These are phyloP conservation scores for Trametes punicea DNA, from an alignment of 768 basidiomycete species.

Conservation along the genomic window DNA sequence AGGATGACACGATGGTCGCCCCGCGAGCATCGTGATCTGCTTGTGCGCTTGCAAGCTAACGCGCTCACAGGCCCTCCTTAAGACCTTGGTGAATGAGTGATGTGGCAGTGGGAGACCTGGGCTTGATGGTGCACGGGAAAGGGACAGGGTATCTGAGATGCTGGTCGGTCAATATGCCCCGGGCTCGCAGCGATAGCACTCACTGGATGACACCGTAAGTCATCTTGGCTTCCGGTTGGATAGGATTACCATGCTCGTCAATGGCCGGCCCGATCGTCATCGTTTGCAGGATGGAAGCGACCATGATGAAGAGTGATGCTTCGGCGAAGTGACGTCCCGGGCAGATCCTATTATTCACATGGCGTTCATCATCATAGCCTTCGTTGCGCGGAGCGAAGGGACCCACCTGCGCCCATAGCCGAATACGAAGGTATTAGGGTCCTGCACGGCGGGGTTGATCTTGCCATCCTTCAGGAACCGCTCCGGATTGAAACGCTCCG, in stretches of 20 bases:
- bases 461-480: conserved; percentile 17
- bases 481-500: conserved; percentile 17
- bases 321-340: conserved; percentile 17
- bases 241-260: conserved; percentile 12
- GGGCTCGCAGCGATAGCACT: background rate
- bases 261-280: conserved; percentile 8
- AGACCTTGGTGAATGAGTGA: conserved; percentile 1
- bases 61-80: background rate
- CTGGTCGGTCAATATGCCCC: background rate
- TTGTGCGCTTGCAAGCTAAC: too few relatives aligned
- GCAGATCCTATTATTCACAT: background rate
- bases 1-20: too few relatives aligned
- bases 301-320: conserved; percentile 12
- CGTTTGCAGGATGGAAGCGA: conserved; percentile 15
- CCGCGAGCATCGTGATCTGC: too few relatives aligned
- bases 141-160: background rate
- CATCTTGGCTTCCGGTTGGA: conserved; percentile 12
- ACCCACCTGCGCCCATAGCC: conserved; percentile 19
- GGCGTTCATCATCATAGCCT: background rate
- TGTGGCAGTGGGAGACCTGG: background rate
- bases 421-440: conserved; percentile 14
- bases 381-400: too few relatives aligned
- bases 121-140: conserved; percentile 15
- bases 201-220: conserved; percentile 13
- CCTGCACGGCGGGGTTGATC: conserved; percentile 5